Conservation (phyloP, 257 asterid genomes). For the Nicotiana undulata region DNA sequence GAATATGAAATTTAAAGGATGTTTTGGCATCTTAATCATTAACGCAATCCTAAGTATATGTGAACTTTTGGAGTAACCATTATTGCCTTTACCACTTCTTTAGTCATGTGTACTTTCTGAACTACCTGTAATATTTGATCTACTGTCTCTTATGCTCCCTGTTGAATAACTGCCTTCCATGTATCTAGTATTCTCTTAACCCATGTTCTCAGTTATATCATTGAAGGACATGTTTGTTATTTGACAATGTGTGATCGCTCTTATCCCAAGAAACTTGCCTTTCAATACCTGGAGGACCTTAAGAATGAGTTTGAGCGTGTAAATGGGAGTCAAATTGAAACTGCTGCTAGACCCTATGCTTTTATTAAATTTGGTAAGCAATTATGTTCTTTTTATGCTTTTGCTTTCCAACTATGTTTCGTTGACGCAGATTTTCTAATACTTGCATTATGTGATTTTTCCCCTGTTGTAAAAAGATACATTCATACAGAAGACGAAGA, state of each 20-base stretch:
- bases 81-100: background rate
- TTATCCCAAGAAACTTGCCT: constrained; percentile 92
- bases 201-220: constrained; percentile 54
- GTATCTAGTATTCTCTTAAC: constrained; percentile 38
- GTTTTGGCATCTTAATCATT: background rate
- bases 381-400: constrained; percentile 6
- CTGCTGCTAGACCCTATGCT: constrained; percentile 98
- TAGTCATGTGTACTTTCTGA: background rate
- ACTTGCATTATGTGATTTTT: constrained; percentile 8
- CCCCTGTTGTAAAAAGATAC: constrained; percentile 43
- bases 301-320: constrained; percentile 88
- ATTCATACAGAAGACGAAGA: constrained; percentile 88
- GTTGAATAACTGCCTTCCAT: background rate
- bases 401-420: background rate
- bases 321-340: constrained; percentile 83
- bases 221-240: constrained; percentile 93
- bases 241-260: constrained; percentile 96
- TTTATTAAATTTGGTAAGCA: constrained; percentile 84
- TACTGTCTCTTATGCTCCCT: background rate
- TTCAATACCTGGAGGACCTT: constrained; percentile 91
- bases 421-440: background rate
- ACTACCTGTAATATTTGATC: background rate
- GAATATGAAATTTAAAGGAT: constrained; percentile 1
- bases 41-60: background rate
- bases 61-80: background rate